phyloP scores from a whole-genome alignment of 2,329 filamentous ascomycete genomes.

The Trichoderma polysporum region DNA sequence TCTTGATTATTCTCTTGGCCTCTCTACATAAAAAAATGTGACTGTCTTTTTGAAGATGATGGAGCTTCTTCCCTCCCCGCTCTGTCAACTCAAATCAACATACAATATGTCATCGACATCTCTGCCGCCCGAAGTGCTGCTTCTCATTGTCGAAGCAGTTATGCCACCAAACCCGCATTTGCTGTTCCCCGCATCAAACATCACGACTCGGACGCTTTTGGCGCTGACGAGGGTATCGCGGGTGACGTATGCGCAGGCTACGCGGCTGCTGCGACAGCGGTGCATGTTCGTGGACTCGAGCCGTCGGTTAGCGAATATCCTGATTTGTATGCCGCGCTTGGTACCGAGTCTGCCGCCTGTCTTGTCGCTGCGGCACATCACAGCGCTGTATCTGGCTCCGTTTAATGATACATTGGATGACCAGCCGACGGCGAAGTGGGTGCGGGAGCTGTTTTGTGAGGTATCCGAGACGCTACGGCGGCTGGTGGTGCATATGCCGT shows the following conservation, averaged over 20 bases:
- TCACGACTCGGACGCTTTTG: conserved; percentile 44
- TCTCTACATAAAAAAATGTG: conserved; percentile 14
- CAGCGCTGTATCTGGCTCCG: conserved; percentile 43
- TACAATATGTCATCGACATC: conserved; percentile 13
- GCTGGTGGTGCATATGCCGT: conserved; percentile 50
- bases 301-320: conserved; percentile 35
- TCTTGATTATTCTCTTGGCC: not conserved
- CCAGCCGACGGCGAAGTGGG: conserved; percentile 40
- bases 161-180: conserved; percentile 33
- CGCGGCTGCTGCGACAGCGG: conserved; percentile 43
- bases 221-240: conserved; percentile 45
- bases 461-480: conserved; percentile 42
- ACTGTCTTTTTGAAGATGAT: conserved; percentile 15
- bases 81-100: not conserved
- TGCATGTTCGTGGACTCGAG: conserved; percentile 47
- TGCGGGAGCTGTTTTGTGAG: conserved; percentile 44
- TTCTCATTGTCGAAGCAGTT: conserved; percentile 38
- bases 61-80: conserved; percentile 20
- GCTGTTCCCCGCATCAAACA: conserved; percentile 40
- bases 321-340: conserved; percentile 36
- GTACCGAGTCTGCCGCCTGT: conserved; percentile 32
- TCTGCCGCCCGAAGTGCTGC: conserved; percentile 38
- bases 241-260: conserved; percentile 42
- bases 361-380: conserved; percentile 36
- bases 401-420: conserved; percentile 41